Conservation (phyloP, 1,139 yeast genomes). For the Magnusiomyces clavatus region DNA sequence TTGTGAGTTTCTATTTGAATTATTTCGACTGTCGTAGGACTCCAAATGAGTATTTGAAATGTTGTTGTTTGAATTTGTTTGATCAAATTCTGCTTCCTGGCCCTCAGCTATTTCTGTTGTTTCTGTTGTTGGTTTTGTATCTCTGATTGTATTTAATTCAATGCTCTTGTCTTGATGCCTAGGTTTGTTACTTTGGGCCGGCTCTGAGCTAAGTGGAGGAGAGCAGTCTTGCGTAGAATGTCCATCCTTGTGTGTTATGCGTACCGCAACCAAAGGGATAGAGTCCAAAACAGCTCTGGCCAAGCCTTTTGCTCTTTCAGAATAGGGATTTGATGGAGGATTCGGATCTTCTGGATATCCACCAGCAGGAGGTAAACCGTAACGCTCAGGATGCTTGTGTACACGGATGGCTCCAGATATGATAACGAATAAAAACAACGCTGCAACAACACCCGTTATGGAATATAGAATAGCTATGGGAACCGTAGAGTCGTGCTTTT, state of each 20-base stretch:
- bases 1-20: too few species aligned
- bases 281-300: conserved; percentile 35
- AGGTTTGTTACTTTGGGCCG: too few species aligned
- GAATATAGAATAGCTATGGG: conserved; percentile 30
- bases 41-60: too few species aligned
- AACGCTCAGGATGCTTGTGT: conserved; percentile 33
- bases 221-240: too few species aligned
- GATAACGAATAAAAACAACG: conserved; percentile 27
- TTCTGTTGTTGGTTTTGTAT: too few species aligned
- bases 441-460: conserved; percentile 28
- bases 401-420: conserved; percentile 31
- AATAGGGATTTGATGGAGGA: conserved; percentile 9
- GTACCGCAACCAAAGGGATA: conserved; percentile 30
- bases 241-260: conserved; percentile 11
- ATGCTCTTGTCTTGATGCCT: too few species aligned
- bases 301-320: conserved; percentile 28
- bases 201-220: too few species aligned
- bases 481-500: conserved; percentile 18
- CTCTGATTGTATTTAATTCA: too few species aligned
- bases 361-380: conserved; percentile 23
- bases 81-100: too few species aligned
- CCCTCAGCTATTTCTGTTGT: too few species aligned
- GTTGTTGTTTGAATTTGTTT: too few species aligned
- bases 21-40: too few species aligned
- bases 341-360: conserved; percentile 5